phyloP scores from a whole-genome alignment of 441 rosid species.

The Adansonia madagascariensis region DNA sequence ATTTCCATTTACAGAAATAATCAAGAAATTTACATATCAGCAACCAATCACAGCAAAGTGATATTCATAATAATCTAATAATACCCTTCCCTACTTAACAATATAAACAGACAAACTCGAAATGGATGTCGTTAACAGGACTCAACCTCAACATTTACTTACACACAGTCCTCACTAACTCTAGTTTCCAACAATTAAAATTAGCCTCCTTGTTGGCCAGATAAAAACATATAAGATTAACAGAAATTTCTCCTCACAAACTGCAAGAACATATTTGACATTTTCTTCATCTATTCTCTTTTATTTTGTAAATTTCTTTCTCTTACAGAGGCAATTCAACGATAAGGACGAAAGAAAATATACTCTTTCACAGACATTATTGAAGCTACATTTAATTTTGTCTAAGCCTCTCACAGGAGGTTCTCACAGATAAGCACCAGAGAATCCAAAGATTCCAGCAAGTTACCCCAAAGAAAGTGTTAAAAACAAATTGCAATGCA shows the following conservation, averaged over 20 bases:
- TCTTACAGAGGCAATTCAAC: background rate
- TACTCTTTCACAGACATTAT: no score
- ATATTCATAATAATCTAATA: background rate
- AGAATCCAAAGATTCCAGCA: background rate
- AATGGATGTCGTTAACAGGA: no score
- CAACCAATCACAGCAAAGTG: background rate
- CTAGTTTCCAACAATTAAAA: background rate
- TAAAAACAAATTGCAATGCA: background rate
- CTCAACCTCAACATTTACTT: background rate
- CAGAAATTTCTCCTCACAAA: slow-evolving; percentile 1
- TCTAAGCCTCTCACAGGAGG: background rate
- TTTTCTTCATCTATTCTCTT: background rate
- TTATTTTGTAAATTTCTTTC: background rate
- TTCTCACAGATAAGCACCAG: background rate
- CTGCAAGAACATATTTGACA: slow-evolving; percentile 11
- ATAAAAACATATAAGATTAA: background rate
- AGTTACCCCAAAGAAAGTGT: background rate
- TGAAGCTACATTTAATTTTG: background rate
- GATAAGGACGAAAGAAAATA: no score
- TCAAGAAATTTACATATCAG: background rate
- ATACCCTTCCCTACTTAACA: background rate
- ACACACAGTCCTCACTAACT: background rate
- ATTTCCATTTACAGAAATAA: background rate
- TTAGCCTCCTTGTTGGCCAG: background rate
- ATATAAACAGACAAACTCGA: background rate